Conservation (phyloP, 768 basidiomycete genomes). For the Lactarius indigo region DNA sequence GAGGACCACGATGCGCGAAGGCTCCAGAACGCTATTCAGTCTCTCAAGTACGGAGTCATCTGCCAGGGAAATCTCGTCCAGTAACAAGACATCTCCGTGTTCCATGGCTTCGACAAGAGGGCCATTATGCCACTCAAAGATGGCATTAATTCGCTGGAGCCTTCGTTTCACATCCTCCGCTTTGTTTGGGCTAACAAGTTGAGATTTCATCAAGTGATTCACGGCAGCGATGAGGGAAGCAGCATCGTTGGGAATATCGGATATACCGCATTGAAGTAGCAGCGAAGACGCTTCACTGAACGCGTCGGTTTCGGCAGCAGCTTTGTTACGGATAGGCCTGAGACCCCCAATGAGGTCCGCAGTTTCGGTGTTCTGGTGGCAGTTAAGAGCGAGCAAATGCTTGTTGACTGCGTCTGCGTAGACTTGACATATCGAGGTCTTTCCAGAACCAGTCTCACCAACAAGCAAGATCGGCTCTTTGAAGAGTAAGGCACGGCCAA, state of each 20-base stretch:
- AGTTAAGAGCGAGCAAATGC: slow-evolving; percentile 74
- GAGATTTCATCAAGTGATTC: slow-evolving; percentile 25
- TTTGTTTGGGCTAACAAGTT: slow-evolving; percentile 17
- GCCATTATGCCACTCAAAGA: slow-evolving; percentile 97
- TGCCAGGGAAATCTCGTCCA: slow-evolving; percentile 96
- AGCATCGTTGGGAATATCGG: slow-evolving; percentile 27
- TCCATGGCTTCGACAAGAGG: slow-evolving; percentile 94
- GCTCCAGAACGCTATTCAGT: slow-evolving; percentile 95
- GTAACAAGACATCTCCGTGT: slow-evolving; percentile 75
- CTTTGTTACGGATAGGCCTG: slow-evolving; percentile 80
- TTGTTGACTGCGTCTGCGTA: slow-evolving; percentile 66
- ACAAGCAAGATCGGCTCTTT: slow-evolving; percentile 95
- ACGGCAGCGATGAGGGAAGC: slow-evolving; percentile 30
- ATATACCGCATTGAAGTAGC: slow-evolving; percentile 43
- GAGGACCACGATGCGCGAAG: slow-evolving; percentile 80
- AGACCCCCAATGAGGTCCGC: slow-evolving; percentile 94
- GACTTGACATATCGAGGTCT: slow-evolving; percentile 94
- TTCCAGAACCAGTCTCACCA: slow-evolving; percentile 96
- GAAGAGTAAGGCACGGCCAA: slow-evolving; percentile 79
- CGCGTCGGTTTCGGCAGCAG: slow-evolving; percentile 48
- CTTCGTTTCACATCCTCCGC: slow-evolving; percentile 44
- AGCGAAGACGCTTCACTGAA: slow-evolving; percentile 40
- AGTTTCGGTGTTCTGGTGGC: slow-evolving; percentile 98
- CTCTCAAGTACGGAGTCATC: slow-evolving; percentile 98
- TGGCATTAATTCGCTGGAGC: slow-evolving; percentile 54